Base-by-base conservation (phyloP, 2,329 filamentous ascomycete genomes). In the Magnaporthiopsis incrustans region DNA sequence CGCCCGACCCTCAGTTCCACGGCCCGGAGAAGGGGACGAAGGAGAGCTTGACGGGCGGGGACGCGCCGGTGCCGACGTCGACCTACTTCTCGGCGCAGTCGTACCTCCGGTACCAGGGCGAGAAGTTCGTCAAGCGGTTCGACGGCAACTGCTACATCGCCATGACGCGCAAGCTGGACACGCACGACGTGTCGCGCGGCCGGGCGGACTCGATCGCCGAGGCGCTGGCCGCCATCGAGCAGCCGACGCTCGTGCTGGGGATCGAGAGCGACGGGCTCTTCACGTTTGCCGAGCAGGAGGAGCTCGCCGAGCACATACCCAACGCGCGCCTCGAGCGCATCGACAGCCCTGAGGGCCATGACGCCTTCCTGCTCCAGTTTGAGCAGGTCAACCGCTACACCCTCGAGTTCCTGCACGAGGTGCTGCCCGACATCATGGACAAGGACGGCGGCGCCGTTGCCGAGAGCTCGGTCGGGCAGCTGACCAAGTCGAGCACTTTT, bases 101-200 rank as follows among this genome's bases (percentile, higher is more conserved):
- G 0, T 99, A 99, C 76, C 85, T 99, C 58, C 90, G 95, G 26
- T 99, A 99, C 76, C 95, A 99, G 77, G 94, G 92, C 64, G 85
- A 89, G 70, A 99, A 99, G 76, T 99, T 99, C 71, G 95, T 98
- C 70, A 92, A 91, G 75, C 90, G 95, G 12, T 99, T 98, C 75
- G 95, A 99, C 76, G 91, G 92, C 71, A 99, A 99, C 76, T 99
- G 95, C 79, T 99, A 99, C 79, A 98, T 99, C 70, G 93, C 95
- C 69, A 97, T 99, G 76, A 98, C 95, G 5, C 89, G 95, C 71
- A 99, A 99, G 77, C 85, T 99, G 22, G 95, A 99, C 74, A 98
- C 95, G 0, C 95, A 99, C 76, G 95, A 99, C 74, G 87, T 99
- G 32, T 96, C 92, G 18, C 86, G 93, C 57, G 85, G 88, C 72